Evolutionary conservation across 2,329 filamentous ascomycete genomes (phyloP), one percentile per base, ranked within the genome.

Genomic region (Lachnellula subtilissima): DNA sequence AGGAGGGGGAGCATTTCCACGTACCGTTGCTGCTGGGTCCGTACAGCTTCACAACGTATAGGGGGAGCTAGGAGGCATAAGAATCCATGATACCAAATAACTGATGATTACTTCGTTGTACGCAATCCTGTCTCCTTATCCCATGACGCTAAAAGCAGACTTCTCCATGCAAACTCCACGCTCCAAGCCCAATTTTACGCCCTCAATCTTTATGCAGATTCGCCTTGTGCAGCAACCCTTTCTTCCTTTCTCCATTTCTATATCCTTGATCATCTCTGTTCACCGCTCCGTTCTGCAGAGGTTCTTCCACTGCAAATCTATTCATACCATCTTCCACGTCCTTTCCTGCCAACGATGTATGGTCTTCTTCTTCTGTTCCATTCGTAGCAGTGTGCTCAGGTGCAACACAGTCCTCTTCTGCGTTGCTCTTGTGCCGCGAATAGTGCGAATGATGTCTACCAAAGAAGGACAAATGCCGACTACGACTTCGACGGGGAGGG

Each of bases 21-120:
- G 88, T 94, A 3, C 89, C 89, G 46, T 72, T 94, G 68, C 69
- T 94, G 70, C 71, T 93, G 73, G 85, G 86, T 61, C 89, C 89
- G 32, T 92, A 86, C 74, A 88, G 86, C 69, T 94, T 91, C 74
- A 88, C 87, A 42, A 93, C 89, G 9, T 94, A 94, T 73, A 77
- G 89, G 48, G 89, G 89, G 15, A 89, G 86, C 70, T 91, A 75
- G 15, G 36, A 22, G 48, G 23, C 28, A 28, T 28, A 28, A 28
- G 43, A 19, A 23, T 40, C 22, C 22, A 49, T 36, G 45, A 49
- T 39, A 48, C 36, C 48, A 51, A 25, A 50, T 40, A 57, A 48
- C 32, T 9, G n/a, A 54, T 54, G 35, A n/a, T 28, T 45, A 12
- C 14, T 8, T 17, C 5, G 4, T 23, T 39, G 11, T 37, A 47